phyloP scores from a whole-genome alignment of 768 basidiomycete species.

The Boletus reticulatus region DNA sequence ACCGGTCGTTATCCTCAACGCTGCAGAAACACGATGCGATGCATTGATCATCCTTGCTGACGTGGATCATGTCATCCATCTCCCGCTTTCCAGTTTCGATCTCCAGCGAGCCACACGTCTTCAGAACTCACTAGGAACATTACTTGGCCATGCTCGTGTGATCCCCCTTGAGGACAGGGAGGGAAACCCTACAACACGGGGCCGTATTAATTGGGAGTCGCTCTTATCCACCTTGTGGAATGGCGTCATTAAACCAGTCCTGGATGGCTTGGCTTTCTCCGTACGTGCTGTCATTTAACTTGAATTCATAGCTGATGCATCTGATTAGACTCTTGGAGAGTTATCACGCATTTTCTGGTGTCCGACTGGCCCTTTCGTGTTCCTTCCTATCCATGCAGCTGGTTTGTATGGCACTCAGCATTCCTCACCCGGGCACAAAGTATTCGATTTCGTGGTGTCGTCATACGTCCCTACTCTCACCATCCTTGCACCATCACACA shows the following conservation, averaged over 20 bases:
- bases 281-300: neutral
- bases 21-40: constrained; percentile 28
- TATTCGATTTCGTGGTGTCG: neutral
- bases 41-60: constrained; percentile 16
- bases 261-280: neutral
- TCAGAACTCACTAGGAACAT: neutral
- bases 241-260: neutral
- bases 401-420: neutral
- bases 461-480: neutral
- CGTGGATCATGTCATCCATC: neutral
- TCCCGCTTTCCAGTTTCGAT: neutral
- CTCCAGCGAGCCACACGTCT: neutral
- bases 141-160: neutral
- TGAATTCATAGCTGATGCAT: too few relatives aligned
- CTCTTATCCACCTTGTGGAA: constrained; percentile 5
- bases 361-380: neutral
- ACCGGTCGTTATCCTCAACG: neutral
- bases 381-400: neutral
- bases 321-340: neutral
- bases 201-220: neutral
- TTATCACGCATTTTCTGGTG: neutral
- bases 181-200: neutral
- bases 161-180: neutral
- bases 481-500: constrained; percentile 5
- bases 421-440: neutral